phyloP scores from a whole-genome alignment of 805 yeast genomes.

The Zygosaccharomyces pseudorouxii region DNA sequence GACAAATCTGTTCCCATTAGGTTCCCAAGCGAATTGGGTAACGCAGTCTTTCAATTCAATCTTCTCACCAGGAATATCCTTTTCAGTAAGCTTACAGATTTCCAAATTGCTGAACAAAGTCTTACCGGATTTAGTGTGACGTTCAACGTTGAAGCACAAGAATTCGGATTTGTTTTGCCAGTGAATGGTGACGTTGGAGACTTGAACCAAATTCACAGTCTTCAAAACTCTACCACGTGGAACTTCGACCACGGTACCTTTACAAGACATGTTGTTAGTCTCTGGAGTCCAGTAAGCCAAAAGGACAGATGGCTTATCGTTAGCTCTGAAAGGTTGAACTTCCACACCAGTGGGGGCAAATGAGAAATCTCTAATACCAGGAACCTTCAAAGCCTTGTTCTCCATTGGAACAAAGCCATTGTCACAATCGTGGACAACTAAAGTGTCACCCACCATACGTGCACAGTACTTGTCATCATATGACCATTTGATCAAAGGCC shows the following conservation, averaged over 20 bases:
- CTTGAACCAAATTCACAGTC: slow-evolving; percentile 92
- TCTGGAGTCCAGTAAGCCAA: slow-evolving; percentile 98
- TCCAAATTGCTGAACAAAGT: slow-evolving; percentile 87
- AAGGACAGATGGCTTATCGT: slow-evolving; percentile 55
- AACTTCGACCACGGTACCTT: slow-evolving; percentile 84
- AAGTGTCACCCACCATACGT: slow-evolving; percentile 87
- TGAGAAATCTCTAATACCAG: slow-evolving; percentile 84
- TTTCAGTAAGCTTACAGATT: slow-evolving; percentile 81
- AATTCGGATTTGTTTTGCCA: slow-evolving; percentile 89
- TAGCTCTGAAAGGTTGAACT: slow-evolving; percentile 51
- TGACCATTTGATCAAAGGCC: slow-evolving; percentile 98
- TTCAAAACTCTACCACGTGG: slow-evolving; percentile 80
- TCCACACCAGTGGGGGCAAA: slow-evolving; percentile 89
- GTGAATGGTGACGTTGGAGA: slow-evolving; percentile 79
- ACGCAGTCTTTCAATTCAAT: slow-evolving; percentile 89
- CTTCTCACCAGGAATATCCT: slow-evolving; percentile 90
- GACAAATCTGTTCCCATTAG: slow-evolving; percentile 81
- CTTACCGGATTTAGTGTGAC: slow-evolving; percentile 94
- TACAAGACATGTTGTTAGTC: slow-evolving; percentile 83
- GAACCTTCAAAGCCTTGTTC: slow-evolving; percentile 76
- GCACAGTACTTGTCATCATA: slow-evolving; percentile 89
- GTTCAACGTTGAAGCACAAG: slow-evolving; percentile 91
- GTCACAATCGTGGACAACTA: slow-evolving; percentile 82
- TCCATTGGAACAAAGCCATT: slow-evolving; percentile 74
- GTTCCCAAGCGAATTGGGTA: slow-evolving; percentile 92